phyloP scores from a whole-genome alignment of 495 filamentous ascomycete genomes.

The Articulospora tetracladia region DNA sequence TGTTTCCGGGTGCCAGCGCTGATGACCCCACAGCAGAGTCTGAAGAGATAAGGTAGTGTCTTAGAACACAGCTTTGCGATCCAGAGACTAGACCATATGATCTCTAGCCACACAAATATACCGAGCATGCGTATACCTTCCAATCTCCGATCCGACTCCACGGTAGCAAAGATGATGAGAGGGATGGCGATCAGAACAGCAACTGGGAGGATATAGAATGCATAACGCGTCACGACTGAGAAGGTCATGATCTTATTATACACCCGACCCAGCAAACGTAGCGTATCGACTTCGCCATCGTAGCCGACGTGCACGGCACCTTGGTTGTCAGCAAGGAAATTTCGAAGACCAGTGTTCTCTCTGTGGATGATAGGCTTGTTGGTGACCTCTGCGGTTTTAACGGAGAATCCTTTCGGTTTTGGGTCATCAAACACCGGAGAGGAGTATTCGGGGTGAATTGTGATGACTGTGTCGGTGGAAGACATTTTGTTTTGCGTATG shows the following conservation, averaged over 20 bases:
- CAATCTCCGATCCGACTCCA: slow-evolving; percentile 7
- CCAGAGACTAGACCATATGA: slow-evolving; percentile 27
- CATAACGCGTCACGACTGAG: slow-evolving; percentile 20
- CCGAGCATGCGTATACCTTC: slow-evolving; percentile 18
- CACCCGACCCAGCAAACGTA: background rate
- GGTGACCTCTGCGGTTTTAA: background rate
- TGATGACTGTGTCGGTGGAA: slow-evolving; percentile 1
- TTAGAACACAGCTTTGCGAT: slow-evolving; percentile 21
- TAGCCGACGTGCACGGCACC: slow-evolving; percentile 1
- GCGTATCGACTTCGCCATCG: slow-evolving; percentile 3
- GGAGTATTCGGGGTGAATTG: background rate
- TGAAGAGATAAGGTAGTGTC: slow-evolving; percentile 20
- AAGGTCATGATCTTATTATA: slow-evolving; percentile 7
- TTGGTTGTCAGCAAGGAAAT: slow-evolving; percentile 1
- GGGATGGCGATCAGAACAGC: slow-evolving; percentile 25
- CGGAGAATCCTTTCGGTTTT: background rate
- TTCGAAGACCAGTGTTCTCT: slow-evolving; percentile 8
- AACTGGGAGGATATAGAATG: slow-evolving; percentile 27
- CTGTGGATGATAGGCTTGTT: background rate
- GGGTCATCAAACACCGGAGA: background rate
- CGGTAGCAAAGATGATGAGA: slow-evolving; percentile 19
- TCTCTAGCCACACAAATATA: slow-evolving; percentile 27
- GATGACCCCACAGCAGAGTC: slow-evolving; percentile 21
- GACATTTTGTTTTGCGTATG: background rate
- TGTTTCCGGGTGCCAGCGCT: slow-evolving; percentile 25